Base-by-base conservation (phyloP, 176 grass and related monocot species). In the Pontederia paniculata region DNA sequence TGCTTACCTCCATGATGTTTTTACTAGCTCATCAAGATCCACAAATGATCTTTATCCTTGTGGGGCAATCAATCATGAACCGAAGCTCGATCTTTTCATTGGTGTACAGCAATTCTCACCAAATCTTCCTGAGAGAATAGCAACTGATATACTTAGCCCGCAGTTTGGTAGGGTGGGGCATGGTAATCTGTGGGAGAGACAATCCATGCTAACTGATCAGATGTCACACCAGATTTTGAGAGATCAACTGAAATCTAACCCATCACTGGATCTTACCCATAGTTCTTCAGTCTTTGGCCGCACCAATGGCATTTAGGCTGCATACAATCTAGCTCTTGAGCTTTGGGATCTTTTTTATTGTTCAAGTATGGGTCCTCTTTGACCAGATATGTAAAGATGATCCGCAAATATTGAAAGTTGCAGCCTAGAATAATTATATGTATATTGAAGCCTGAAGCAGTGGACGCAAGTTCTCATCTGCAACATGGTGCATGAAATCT, bases 91-190 rank as follows among this genome's bases (percentile, higher is more conserved):
- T 68, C 77, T 60, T 61, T 87, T 76, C 69, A 14, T 68, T 62
- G 81, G 80, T 42, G 69, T 52, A 2, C 83, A 84, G 28, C 76
- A 95, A 77, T 54, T 69, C 44, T 80, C 78, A 9, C 63, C 25
- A 44, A 57, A 60, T 62, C 57, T 71, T 61, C 81, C 65, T 54
- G 84, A 95, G 68, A 89, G 74, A 64, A 67, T 73, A 52, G 41
- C 79, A 58, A 43, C 79, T 57, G 91, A 84, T 53, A 89, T 96
- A 52, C 73, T 78, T 52, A 74, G 71, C 65, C 51, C 86, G 37
- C 93, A 98, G 55, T 84, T 81, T 77, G 83, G 77, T 65, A 97
- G 78, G 73, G 37, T 81, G 55, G 70, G 68, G n/a, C 73, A 78
- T 79, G 67, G 65, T 52, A 95, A 72, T 77, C 48, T 73, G 48